Evolutionary conservation across 495 filamentous ascomycete species (phyloP).

Genomic region (Penicillium manginii): DNA sequence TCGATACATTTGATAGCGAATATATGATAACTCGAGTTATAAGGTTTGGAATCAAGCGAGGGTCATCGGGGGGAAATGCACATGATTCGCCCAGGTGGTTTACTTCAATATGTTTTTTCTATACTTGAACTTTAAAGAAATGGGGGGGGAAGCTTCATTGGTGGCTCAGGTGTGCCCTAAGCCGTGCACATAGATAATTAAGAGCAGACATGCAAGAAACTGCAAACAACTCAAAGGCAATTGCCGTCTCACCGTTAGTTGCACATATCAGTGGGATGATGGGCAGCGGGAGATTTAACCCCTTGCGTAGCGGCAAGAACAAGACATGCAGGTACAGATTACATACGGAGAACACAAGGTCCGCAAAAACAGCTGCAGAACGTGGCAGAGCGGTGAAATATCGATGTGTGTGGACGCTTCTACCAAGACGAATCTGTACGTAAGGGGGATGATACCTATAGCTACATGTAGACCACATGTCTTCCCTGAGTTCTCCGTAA

Average conservation of each 20-base stretch:
- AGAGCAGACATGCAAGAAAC: not conserved
- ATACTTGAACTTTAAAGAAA: too few relatives aligned
- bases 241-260: not conserved
- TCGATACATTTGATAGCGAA: not conserved
- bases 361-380: not conserved
- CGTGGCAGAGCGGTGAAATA: not conserved
- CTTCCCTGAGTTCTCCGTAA: not conserved
- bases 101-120: too few relatives aligned
- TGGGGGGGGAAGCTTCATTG: slow-evolving; percentile 3
- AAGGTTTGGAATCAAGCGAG: too few relatives aligned
- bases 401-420: too few relatives aligned
- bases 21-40: too few relatives aligned
- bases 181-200: not conserved
- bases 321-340: slow-evolving; percentile 6
- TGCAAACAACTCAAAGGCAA: not conserved
- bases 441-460: not conserved
- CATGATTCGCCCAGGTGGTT: too few relatives aligned
- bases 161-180: slow-evolving; percentile 4
- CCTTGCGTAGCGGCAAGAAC: not conserved
- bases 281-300: not conserved
- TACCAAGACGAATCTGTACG: not conserved
- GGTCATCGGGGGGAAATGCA: too few relatives aligned
- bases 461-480: not conserved
- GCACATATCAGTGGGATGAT: not conserved
- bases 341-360: too few relatives aligned